Percentiles rank a stretch among this genome's conserved stretches.
These are phyloP conservation scores for Cystobasidium slooffiae DNA, from an alignment of 1,284 basidiomycete genomes.

Conservation along the genomic window DNA sequence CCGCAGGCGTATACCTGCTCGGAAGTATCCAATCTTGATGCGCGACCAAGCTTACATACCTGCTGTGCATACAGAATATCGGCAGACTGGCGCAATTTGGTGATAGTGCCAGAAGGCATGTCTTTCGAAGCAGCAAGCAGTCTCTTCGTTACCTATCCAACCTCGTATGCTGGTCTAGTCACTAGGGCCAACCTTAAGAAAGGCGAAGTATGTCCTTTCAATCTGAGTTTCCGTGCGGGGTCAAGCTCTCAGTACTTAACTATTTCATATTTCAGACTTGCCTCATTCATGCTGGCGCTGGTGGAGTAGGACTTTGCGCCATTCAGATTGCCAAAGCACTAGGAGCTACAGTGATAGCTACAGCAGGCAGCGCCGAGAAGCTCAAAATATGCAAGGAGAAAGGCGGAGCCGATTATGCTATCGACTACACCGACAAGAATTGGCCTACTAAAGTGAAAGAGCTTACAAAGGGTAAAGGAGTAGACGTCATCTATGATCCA, in stretches of 20 bases:
- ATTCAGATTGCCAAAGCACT: slow-evolving; percentile 80
- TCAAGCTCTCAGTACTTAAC: slow-evolving; percentile 59
- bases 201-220: slow-evolving; percentile 11
- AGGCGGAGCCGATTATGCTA: slow-evolving; percentile 58
- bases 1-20: neutral
- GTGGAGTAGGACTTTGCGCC: slow-evolving; percentile 86
- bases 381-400: slow-evolving; percentile 57
- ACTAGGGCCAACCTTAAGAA: slow-evolving; percentile 67
- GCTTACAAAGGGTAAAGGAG: slow-evolving; percentile 77
- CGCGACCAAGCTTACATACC: neutral
- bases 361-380: slow-evolving; percentile 59
- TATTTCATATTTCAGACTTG: slow-evolving; percentile 70
- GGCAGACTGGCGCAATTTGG: slow-evolving; percentile 62
- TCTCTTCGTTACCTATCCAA: slow-evolving; percentile 57
- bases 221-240: neutral
- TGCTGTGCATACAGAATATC: slow-evolving; percentile 67
- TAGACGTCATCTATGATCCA: slow-evolving; percentile 57
- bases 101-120: slow-evolving; percentile 69
- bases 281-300: slow-evolving; percentile 62
- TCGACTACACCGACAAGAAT: slow-evolving; percentile 59
- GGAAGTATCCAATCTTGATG: neutral
- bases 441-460: slow-evolving; percentile 63
- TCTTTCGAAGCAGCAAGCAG: slow-evolving; percentile 69
- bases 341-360: slow-evolving; percentile 60
- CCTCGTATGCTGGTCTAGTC: slow-evolving; percentile 84